Evolutionary conservation across 805 yeast species (phyloP).

Genomic region (Saccharomycopsis capsularis): DNA sequence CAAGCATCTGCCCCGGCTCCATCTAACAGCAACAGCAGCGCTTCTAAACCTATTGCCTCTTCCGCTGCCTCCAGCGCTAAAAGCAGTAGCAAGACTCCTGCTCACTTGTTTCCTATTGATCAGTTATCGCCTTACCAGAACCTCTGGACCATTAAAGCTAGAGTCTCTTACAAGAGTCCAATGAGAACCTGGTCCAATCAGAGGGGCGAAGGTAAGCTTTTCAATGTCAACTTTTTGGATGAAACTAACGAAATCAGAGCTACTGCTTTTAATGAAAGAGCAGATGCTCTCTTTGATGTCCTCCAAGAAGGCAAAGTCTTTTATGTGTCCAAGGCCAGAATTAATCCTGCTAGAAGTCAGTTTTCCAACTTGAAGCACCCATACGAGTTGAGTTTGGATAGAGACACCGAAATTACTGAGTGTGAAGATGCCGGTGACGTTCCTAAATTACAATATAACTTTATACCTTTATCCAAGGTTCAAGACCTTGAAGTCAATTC

Average conservation of each 20-base stretch:
- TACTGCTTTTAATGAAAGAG: constrained; percentile 85
- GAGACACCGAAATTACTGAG: constrained; percentile 69
- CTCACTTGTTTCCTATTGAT: constrained; percentile 63
- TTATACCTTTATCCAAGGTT: constrained; percentile 60
- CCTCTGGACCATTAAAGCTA: constrained; percentile 87
- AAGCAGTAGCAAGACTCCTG: constrained; percentile 29
- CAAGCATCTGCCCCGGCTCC: constrained; percentile 23
- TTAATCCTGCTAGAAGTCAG: constrained; percentile 78
- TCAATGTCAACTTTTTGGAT: constrained; percentile 81
- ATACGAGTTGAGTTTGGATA: constrained; percentile 77
- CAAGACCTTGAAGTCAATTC: constrained; percentile 64
- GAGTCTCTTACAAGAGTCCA: constrained; percentile 84
- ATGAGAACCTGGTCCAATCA: constrained; percentile 82
- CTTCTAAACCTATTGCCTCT: constrained; percentile 6
- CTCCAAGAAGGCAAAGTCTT: constrained; percentile 88
- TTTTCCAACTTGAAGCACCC: constrained; percentile 81
- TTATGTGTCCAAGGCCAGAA: constrained; percentile 72
- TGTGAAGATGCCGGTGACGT: constrained; percentile 53
- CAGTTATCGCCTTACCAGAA: constrained; percentile 87
- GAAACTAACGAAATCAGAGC: constrained; percentile 96
- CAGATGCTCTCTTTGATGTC: constrained; percentile 66
- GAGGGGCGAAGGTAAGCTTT: constrained; percentile 83
- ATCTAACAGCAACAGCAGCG: constrained; percentile 1
- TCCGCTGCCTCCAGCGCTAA: constrained; percentile 1
- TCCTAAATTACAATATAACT: constrained; percentile 73